Evolutionary conservation across 2,329 filamentous ascomycete genomes (phyloP).

Genomic region (Diplodia corticola): DNA sequence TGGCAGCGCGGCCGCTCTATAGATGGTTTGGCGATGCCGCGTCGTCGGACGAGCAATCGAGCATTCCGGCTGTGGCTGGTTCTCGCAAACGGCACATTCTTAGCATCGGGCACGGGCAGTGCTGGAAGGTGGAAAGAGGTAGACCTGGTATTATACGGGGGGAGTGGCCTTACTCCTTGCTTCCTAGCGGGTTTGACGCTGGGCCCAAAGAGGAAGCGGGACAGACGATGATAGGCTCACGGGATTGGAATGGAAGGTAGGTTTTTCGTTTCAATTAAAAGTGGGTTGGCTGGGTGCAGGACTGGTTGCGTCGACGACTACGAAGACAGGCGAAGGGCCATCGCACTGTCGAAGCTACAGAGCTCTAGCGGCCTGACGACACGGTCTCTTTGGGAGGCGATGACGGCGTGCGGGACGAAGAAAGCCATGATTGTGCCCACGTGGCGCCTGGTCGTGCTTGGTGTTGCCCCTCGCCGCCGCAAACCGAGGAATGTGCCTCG

Average conservation of each 20-base stretch:
- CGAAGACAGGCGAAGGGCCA: not conserved
- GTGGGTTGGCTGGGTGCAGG: not conserved
- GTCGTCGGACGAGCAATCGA: not conserved
- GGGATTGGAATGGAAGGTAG: not conserved
- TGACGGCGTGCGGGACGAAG: not conserved
- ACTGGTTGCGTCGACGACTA: not conserved
- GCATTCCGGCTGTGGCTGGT: constrained; percentile 7
- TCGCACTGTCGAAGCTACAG: not conserved
- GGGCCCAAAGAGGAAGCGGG: not conserved
- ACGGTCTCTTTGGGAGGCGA: not conserved
- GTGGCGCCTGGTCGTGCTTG: not conserved
- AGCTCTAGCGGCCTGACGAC: not conserved
- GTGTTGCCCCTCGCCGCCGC: not conserved
- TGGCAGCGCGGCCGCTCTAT: constrained; percentile 2
- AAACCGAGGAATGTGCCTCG: constrained; percentile 2
- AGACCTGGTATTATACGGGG: constrained; percentile 14
- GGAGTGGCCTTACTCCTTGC: constrained; percentile 8
- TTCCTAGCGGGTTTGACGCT: not conserved
- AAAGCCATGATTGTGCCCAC: not conserved
- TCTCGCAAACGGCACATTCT: constrained; percentile 5
- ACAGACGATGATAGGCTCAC: not conserved
- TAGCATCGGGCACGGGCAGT: not conserved
- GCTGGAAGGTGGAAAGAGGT: not conserved
- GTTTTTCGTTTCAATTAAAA: not conserved
- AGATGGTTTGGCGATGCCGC: not conserved